A percentile compares a stretch with the other conserved stretches of the same genome.
Conservation (phyloP, 306 rosid species). For the Prosopis cineraria region DNA sequence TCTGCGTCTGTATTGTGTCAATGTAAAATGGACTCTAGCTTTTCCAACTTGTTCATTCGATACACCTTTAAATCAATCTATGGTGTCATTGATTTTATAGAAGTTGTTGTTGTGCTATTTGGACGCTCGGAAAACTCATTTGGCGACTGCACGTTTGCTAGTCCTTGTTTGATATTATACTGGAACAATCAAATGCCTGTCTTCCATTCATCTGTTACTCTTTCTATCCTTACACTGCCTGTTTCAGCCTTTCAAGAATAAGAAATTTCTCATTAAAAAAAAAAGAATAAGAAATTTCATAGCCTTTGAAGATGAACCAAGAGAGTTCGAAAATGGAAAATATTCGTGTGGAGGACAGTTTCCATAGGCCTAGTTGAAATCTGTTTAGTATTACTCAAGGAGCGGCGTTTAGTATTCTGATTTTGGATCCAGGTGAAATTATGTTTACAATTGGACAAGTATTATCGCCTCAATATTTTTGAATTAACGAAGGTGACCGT, state of each 20-base stretch:
- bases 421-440: neutral
- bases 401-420: too few species aligned
- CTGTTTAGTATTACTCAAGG: too few species aligned
- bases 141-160: neutral
- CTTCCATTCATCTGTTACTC: neutral
- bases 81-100: conserved; percentile 11
- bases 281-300: neutral
- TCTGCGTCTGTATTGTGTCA: conserved; percentile 18
- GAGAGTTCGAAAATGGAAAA: too few species aligned
- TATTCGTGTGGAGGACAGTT: too few species aligned
- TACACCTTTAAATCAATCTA: conserved; percentile 15
- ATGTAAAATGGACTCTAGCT: conserved; percentile 29
- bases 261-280: too few species aligned
- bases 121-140: conserved; percentile 23
- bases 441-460: neutral
- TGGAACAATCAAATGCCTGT: neutral
- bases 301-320: neutral
- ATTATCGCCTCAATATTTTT: neutral
- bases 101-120: conserved; percentile 20
- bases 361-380: too few species aligned
- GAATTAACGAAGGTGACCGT: neutral
- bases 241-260: neutral
- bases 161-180: conserved; percentile 9
- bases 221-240: neutral
- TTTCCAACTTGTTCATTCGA: conserved; percentile 38